Conservation (phyloP, 345 rosid species). For the Eucalyptus erythrocorys region DNA sequence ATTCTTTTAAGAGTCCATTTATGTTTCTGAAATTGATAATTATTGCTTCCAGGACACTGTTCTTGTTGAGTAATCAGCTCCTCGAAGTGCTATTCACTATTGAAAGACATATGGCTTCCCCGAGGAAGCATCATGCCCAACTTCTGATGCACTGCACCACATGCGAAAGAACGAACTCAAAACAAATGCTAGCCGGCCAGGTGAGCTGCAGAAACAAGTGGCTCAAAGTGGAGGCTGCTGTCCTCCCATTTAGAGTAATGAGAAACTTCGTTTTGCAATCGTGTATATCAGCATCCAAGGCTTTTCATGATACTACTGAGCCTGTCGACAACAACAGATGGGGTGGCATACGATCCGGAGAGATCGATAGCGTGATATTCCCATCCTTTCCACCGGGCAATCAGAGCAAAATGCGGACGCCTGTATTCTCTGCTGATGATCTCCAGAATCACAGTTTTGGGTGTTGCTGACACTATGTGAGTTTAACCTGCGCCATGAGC, state of each 20-base stretch:
- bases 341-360: constrained; percentile 40
- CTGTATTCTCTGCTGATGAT: constrained; percentile 44
- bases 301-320: constrained; percentile 35
- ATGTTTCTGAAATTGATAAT: too few species aligned
- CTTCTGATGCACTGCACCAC: background rate
- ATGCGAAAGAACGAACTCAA: background rate
- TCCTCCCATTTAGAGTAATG: background rate
- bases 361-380: constrained; percentile 78
- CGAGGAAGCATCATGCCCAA: background rate
- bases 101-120: background rate
- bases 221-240: background rate
- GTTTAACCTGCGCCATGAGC: constrained; percentile 99
- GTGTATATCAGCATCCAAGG: constrained; percentile 36
- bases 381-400: constrained; percentile 91
- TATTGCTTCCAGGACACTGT: too few species aligned
- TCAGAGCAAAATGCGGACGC: constrained; percentile 75
- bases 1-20: too few species aligned
- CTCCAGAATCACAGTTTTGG: constrained; percentile 78
- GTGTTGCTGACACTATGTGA: constrained; percentile 86
- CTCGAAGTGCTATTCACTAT: background rate
- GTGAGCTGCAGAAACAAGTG: background rate
- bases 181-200: background rate
- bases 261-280: background rate
- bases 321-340: constrained; percentile 36
- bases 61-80: too few species aligned